Evolutionary conservation across 2,329 filamentous ascomycete genomes (phyloP), one percentile per base, ranked within the genome.

Genomic region (Aspergillus latus): DNA sequence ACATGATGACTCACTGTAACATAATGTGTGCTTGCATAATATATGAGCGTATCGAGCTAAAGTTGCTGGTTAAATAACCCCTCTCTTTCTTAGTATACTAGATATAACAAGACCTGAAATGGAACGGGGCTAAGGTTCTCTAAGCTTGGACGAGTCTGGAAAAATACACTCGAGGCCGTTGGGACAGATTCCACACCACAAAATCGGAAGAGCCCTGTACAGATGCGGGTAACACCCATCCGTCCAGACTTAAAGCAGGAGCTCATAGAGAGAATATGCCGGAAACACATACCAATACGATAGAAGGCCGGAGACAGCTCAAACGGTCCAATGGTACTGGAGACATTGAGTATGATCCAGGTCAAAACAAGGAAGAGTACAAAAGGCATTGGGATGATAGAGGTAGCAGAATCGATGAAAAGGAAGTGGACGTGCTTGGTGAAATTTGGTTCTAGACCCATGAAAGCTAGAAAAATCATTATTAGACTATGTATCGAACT

Each of bases 171-270:
- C 26, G 5, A 28, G 26, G 26, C 26, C 5, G 26, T 28, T 28
- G 26, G 26, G 26, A 28, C 26, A 28, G 26, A 28, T 28, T 28
- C 26, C 76, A 0, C 69, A 62, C 52, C 78, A 76, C 49, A 78
- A 55, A 16, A 77, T 68, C 0, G 75, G 73, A 28, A 78, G 64
- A 1, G 74, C 67, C 28, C 69, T 68, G 29, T 68, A 66, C 5
- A 77, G 67, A 37, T 66, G 61, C n/a, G 71, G 70, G 49, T 74
- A 66, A 49, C 72, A 76, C 1, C 74, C 74, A 10, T 68, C 59
- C 1, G 68, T 71, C 74, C 74, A 78, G 40, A 78, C 73, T 37
- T 77, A 67, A 0, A 74, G 56, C n/a, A 78, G 62, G 2, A 73
- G 59, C 50, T 74, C 66, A 52, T 76, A 78, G 2, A 71, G 63